These are phyloP conservation scores for Parathielavia appendiculata DNA, from an alignment of 495 filamentous ascomycete species.

Conservation along the genomic window DNA sequence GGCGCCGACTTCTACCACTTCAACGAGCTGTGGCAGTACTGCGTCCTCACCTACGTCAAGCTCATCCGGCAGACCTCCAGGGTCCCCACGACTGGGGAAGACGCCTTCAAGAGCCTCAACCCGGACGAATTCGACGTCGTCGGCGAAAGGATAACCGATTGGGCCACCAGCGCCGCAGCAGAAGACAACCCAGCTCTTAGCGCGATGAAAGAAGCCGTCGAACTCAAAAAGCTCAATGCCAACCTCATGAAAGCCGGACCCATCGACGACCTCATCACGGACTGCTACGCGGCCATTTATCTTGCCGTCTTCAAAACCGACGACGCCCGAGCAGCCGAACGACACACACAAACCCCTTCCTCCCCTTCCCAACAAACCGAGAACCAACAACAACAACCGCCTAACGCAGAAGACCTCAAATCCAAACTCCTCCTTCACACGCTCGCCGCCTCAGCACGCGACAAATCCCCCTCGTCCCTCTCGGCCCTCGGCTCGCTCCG, in stretches of 20 bases:
- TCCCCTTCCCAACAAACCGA: not conserved
- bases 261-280: slow-evolving; percentile 85
- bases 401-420: slow-evolving; percentile 18
- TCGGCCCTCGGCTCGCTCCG: slow-evolving; percentile 26
- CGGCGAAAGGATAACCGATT: slow-evolving; percentile 46
- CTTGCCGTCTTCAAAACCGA: slow-evolving; percentile 38
- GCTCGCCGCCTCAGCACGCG: slow-evolving; percentile 32
- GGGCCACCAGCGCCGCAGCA: slow-evolving; percentile 39
- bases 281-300: slow-evolving; percentile 81
- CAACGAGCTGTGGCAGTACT: slow-evolving; percentile 74
- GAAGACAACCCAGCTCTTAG: slow-evolving; percentile 53
- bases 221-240: slow-evolving; percentile 86
- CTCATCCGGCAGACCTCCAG: slow-evolving; percentile 65
- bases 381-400: not conserved
- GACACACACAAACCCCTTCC: not conserved
- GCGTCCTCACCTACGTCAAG: slow-evolving; percentile 67
- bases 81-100: slow-evolving; percentile 64
- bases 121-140: slow-evolving; percentile 72
- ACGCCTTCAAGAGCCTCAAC: slow-evolving; percentile 70
- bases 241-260: slow-evolving; percentile 75
- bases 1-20: slow-evolving; percentile 82
- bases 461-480: slow-evolving; percentile 11
- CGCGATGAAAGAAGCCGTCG: slow-evolving; percentile 74
- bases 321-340: slow-evolving; percentile 27
- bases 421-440: slow-evolving; percentile 52